phyloP scores from a whole-genome alignment of 306 rosid species.

The Glycine latifolia region DNA sequence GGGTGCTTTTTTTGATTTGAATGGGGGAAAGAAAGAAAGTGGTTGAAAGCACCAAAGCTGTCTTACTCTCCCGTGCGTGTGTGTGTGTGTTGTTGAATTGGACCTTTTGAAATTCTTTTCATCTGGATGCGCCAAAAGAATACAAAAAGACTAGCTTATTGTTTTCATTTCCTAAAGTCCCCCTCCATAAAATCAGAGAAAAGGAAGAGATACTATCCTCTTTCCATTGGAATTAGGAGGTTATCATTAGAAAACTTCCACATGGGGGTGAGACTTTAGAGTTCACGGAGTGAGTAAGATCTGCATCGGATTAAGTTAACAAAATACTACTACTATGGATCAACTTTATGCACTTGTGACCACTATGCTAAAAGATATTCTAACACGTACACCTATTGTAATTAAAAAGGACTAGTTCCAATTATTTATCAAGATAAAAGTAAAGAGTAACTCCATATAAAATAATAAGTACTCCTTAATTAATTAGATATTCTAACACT shows the following conservation, averaged over 20 bases:
- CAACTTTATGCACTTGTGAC: not conserved
- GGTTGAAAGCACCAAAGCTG: slow-evolving; percentile 53
- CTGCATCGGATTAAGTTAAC: slow-evolving; percentile 23
- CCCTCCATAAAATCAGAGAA: not conserved
- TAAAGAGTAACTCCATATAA: not conserved
- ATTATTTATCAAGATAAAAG: not conserved
- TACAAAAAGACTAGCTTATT: slow-evolving; percentile 50
- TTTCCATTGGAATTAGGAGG: slow-evolving; percentile 42
- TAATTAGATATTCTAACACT: not conserved
- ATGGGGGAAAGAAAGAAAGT: slow-evolving; percentile 17
- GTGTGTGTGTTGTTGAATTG: slow-evolving; percentile 44
- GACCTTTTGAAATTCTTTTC: slow-evolving; percentile 51
- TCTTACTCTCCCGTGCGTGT: slow-evolving; percentile 8
- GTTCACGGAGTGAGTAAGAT: slow-evolving; percentile 1
- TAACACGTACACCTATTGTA: not conserved
- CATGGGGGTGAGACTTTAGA: slow-evolving; percentile 11
- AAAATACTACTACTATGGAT: not conserved
- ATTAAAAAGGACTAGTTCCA: not conserved
- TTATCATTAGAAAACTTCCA: slow-evolving; percentile 34
- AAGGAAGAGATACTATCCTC: not conserved
- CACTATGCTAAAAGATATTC: not conserved
- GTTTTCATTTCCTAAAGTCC: slow-evolving; percentile 38
- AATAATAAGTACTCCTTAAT: no score
- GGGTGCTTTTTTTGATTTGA: slow-evolving; percentile 44
- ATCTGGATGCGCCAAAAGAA: slow-evolving; percentile 55